phyloP scores from a whole-genome alignment of 108 stramenopile genomes.

The Nannochloropsis salina region DNA sequence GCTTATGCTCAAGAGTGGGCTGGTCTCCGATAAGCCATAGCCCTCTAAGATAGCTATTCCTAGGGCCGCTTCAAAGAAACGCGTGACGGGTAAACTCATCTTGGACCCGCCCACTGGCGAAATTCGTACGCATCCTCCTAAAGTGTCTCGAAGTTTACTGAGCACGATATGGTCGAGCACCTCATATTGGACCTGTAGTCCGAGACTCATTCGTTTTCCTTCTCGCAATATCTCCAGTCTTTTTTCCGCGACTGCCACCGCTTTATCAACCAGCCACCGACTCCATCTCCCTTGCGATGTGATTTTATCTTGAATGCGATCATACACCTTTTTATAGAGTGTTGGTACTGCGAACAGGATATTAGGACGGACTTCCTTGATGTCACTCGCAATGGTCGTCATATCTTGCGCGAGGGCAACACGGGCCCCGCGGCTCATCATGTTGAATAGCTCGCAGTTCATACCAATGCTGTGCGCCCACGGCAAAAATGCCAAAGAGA shows the following conservation, averaged over 20 bases:
- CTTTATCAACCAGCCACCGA: conserved; percentile 3
- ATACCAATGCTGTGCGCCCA: conserved; percentile 74
- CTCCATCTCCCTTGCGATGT: background rate
- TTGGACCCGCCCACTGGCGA: conserved; percentile 71
- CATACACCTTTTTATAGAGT: conserved; percentile 85
- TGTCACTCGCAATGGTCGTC: conserved; percentile 60
- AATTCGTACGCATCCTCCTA: conserved; percentile 62
- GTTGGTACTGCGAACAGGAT: conserved; percentile 81
- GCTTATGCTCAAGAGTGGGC: conserved; percentile 73
- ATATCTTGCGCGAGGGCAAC: conserved; percentile 24
- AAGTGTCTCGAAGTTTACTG: conserved; percentile 74
- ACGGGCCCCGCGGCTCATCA: conserved; percentile 20
- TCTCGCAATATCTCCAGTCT: background rate
- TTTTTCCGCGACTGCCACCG: background rate
- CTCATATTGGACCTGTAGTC: conserved; percentile 55
- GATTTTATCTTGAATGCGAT: conserved; percentile 72
- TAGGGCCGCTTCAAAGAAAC: conserved; percentile 76
- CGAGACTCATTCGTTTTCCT: conserved; percentile 49
- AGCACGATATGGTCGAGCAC: conserved; percentile 71
- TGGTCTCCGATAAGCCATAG: conserved; percentile 88
- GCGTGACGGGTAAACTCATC: conserved; percentile 69
- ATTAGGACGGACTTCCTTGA: conserved; percentile 69
- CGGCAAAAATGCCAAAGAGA: conserved; percentile 79
- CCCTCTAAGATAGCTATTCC: conserved; percentile 83
- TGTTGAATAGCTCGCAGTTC: conserved; percentile 49